Conservation (phyloP, 495 filamentous ascomycete genomes). For the Coniosporium apollinis region DNA sequence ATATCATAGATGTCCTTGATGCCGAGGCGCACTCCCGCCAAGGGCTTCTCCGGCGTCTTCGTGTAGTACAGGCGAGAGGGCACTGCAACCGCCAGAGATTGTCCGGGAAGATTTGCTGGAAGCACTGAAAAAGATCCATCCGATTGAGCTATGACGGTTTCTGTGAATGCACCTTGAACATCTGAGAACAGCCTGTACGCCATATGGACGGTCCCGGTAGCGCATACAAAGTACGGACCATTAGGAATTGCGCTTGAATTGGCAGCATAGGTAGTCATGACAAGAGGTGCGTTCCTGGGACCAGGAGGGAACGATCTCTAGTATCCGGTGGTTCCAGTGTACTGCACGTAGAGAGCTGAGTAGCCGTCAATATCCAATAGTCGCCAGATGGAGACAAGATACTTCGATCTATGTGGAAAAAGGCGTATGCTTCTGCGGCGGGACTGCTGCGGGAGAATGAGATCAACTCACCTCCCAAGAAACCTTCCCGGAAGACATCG, state of each 20-base stretch:
- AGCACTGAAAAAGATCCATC: constrained; percentile 24
- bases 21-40: constrained; percentile 31
- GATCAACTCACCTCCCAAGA: constrained; percentile 13
- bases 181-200: constrained; percentile 34
- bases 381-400: background rate
- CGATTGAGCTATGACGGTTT: constrained; percentile 16
- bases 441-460: background rate
- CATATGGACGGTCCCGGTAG: constrained; percentile 25
- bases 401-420: background rate
- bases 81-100: constrained; percentile 28
- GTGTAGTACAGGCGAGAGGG: constrained; percentile 38
- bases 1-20: constrained; percentile 49
- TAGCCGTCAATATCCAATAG: background rate
- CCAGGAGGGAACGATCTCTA: no score
- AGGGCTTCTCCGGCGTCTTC: constrained; percentile 16
- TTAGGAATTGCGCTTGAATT: constrained; percentile 12
- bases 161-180: constrained; percentile 29
- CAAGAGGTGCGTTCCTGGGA: background rate
- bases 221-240: constrained; percentile 28
- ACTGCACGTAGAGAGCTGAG: constrained; percentile 11
- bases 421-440: background rate
- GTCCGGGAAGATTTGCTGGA: constrained; percentile 25
- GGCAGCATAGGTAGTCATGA: constrained; percentile 1
- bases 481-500: constrained; percentile 20
- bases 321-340: constrained; percentile 3